Conservation (phyloP, 495 filamentous ascomycete genomes). For the Talaromyces wortmannii region DNA sequence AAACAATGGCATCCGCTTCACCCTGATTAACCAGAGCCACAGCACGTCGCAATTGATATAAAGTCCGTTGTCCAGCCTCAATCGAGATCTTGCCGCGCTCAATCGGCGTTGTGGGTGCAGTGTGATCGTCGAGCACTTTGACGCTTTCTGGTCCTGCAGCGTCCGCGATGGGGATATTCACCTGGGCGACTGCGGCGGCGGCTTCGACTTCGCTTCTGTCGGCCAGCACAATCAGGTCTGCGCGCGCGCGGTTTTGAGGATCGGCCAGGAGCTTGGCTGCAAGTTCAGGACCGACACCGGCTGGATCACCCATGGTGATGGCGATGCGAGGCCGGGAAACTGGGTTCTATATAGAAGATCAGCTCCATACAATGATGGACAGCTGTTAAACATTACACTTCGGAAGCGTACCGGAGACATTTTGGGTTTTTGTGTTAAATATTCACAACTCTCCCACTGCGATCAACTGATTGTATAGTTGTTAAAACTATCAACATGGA, state of each 20-base stretch:
- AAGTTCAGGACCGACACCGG: slow-evolving; percentile 6
- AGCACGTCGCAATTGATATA: slow-evolving; percentile 6
- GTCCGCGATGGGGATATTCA: not conserved
- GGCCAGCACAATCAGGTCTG: slow-evolving; percentile 3
- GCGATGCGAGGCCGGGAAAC: slow-evolving; percentile 5
- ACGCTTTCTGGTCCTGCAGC: not conserved
- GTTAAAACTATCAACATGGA: too few relatives aligned
- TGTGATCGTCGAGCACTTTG: slow-evolving; percentile 1
- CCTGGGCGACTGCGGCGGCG: not conserved
- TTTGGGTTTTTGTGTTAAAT: too few relatives aligned
- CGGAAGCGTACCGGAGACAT: too few relatives aligned
- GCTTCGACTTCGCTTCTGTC: slow-evolving; percentile 5
- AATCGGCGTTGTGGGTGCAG: not conserved
- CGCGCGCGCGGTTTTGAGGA: not conserved
- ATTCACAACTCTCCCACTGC: too few relatives aligned
- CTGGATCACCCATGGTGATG: slow-evolving; percentile 6
- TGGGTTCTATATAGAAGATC: not conserved
- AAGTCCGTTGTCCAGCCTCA: not conserved
- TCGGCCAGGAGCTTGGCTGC: slow-evolving; percentile 6
- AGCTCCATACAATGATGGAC: too few relatives aligned
- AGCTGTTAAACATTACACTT: too few relatives aligned
- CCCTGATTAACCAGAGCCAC: not conserved
- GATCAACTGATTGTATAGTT: too few relatives aligned
- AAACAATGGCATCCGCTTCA: slow-evolving; percentile 7
- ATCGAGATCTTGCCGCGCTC: slow-evolving; percentile 5